A percentile compares a stretch with the other conserved stretches of the same genome.
Evolutionary conservation across 148 eudicot genomes (phyloP).

Genomic region (Diospyros kaki): DNA sequence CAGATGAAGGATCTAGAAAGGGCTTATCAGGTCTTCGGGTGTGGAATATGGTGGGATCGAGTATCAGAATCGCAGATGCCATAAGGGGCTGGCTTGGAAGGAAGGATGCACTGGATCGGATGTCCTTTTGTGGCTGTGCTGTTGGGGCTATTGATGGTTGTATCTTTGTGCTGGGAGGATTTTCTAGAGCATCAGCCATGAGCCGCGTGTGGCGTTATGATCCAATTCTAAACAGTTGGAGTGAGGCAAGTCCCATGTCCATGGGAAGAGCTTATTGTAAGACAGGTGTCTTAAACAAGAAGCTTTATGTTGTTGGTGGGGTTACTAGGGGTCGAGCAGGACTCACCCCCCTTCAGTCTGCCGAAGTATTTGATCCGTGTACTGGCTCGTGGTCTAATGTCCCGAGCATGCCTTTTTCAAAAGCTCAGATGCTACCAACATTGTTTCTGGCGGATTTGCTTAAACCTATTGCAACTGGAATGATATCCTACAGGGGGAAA

Average conservation of each 20-base stretch:
- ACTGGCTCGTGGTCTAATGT: conserved; percentile 68
- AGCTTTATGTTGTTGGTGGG: conserved; percentile 92
- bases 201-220: conserved; percentile 70
- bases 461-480: conserved; percentile 96
- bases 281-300: conserved; percentile 69
- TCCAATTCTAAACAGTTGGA: conserved; percentile 72
- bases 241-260: conserved; percentile 68
- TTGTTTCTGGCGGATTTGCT: conserved; percentile 81
- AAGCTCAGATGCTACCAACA: conserved; percentile 80
- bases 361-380: conserved; percentile 79
- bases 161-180: conserved; percentile 83
- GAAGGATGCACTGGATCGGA: conserved; percentile 40
- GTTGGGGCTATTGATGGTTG: conserved; percentile 74
- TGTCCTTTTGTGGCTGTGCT: conserved; percentile 83
- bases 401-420: conserved; percentile 94
- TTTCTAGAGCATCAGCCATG: conserved; percentile 60
- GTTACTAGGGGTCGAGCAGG: conserved; percentile 76
- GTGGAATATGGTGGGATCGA: conserved; percentile 65
- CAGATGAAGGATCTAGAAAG: conserved; percentile 43
- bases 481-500: conserved; percentile 79
- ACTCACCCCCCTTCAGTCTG: conserved; percentile 77
- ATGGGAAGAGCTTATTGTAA: conserved; percentile 79
- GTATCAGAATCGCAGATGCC: conserved; percentile 57
- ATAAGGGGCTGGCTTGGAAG: conserved; percentile 77
- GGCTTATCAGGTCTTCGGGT: conserved; percentile 43